Percentiles rank a stretch among this genome's conserved stretches.
phyloP scores from a whole-genome alignment of 73 alveolate species.

The Tetrahymena malaccensis region DNA sequence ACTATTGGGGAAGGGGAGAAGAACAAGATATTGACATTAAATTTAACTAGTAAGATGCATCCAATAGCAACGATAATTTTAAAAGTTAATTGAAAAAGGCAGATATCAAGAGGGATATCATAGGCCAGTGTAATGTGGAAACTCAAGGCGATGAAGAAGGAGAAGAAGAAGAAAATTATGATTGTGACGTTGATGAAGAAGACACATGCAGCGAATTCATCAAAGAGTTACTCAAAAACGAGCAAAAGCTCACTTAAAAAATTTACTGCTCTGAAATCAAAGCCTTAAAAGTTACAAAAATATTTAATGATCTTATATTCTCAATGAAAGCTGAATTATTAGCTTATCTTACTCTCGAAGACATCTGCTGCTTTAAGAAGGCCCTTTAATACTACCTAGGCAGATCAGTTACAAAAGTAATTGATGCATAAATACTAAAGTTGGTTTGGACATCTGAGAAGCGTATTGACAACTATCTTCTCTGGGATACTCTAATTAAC shows the following conservation, averaged over 20 bases:
- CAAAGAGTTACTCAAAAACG: not conserved
- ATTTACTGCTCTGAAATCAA: not conserved
- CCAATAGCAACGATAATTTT: not conserved
- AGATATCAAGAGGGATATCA: not conserved
- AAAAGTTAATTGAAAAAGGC: not conserved
- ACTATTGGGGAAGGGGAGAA: not conserved
- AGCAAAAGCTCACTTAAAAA: not conserved
- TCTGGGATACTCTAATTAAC: not conserved
- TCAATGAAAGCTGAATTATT: not conserved
- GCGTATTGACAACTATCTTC: not conserved
- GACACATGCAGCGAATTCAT: not conserved
- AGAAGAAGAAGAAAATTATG: not conserved
- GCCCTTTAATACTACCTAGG: not conserved
- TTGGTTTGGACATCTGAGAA: not conserved
- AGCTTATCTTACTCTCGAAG: not conserved
- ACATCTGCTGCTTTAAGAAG: not conserved
- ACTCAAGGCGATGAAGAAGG: not conserved
- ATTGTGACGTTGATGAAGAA: not conserved
- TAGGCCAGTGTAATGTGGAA: not conserved
- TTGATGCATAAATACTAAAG: not conserved
- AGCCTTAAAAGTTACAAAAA: not conserved
- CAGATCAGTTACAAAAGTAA: not conserved
- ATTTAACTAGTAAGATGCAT: not conserved
- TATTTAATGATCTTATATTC: not conserved
- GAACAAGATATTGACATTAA: not conserved